A percentile compares a stretch with the other conserved stretches of the same genome.
Evolutionary conservation across 1,139 yeast genomes (phyloP).

Genomic region (Geotrichum klebahnii): DNA sequence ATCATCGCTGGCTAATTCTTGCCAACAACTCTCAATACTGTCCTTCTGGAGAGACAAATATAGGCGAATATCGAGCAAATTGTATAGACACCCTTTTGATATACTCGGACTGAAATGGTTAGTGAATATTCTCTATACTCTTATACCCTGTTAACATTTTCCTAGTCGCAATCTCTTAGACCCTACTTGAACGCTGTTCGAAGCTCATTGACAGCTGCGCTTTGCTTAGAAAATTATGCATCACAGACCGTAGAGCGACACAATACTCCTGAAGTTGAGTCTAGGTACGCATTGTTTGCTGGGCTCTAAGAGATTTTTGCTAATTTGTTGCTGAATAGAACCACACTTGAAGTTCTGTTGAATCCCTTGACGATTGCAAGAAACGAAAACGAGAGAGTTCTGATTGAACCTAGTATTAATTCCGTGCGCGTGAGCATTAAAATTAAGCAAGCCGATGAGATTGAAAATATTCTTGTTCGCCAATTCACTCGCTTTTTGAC

Average conservation of each 20-base stretch:
- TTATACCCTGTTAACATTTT: not conserved
- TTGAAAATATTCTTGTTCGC: conserved; percentile 88
- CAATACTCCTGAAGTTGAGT: conserved; percentile 95
- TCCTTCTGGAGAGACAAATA: not conserved
- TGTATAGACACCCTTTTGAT: not conserved
- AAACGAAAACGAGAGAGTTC: conserved; percentile 86
- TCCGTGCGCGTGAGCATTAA: conserved; percentile 79
- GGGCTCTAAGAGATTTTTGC: not conserved
- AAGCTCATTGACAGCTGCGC: conserved; percentile 89
- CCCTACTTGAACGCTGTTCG: conserved; percentile 95
- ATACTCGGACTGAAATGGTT: not conserved
- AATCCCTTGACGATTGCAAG: conserved; percentile 89
- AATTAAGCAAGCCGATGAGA: conserved; percentile 96
- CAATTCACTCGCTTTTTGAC: conserved; percentile 91
- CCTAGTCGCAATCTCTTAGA: conserved; percentile 76
- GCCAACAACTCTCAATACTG: not conserved
- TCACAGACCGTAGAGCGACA: conserved; percentile 96
- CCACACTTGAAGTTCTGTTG: conserved; percentile 73
- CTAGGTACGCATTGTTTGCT: conserved; percentile 38
- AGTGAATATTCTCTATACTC: not conserved
- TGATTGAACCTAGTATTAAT: conserved; percentile 91
- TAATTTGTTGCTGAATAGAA: conserved; percentile 39
- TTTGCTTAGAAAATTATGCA: conserved; percentile 88
- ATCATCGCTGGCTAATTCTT: conserved; percentile 9
- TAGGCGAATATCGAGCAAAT: not conserved